Evolutionary conservation across 2,329 filamentous ascomycete species (phyloP).

Genomic region (Colletotrichum tropicale): DNA sequence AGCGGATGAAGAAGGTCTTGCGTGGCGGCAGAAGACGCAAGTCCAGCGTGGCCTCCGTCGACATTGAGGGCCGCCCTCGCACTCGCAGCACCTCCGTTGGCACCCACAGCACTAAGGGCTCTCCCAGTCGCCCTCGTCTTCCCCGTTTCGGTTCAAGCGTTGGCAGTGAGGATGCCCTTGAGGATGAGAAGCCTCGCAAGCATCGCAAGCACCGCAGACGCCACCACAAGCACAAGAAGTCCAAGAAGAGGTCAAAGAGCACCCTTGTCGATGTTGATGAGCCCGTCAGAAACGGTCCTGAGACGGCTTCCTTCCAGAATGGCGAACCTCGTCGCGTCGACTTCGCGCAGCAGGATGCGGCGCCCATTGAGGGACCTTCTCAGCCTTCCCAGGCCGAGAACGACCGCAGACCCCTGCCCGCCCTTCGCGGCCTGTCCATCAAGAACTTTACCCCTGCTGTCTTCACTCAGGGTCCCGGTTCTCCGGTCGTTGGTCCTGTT

Average conservation of each 20-base stretch:
- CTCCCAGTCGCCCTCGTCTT: constrained; percentile 38
- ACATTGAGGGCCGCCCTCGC: constrained; percentile 44
- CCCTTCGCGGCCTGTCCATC: constrained; percentile 64
- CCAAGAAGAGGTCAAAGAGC: constrained; percentile 49
- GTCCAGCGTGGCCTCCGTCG: constrained; percentile 74
- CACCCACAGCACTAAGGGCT: constrained; percentile 40
- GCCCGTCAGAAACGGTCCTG: constrained; percentile 33
- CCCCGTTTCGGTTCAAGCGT: constrained; percentile 40
- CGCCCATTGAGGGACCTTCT: constrained; percentile 30
- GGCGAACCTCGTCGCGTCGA: constrained; percentile 62
- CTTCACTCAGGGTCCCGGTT: constrained; percentile 50
- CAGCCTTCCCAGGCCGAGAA: constrained; percentile 23
- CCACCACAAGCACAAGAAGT: constrained; percentile 43
- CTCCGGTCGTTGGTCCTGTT: background rate
- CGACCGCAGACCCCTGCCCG: constrained; percentile 53
- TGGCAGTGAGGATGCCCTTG: constrained; percentile 47
- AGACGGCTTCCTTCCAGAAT: constrained; percentile 24
- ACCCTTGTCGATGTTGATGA: constrained; percentile 31
- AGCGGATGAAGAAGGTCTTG: constrained; percentile 77
- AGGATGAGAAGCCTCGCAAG: constrained; percentile 45
- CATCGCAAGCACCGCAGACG: constrained; percentile 40
- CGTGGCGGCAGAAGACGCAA: constrained; percentile 75
- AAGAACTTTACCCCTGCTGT: constrained; percentile 75
- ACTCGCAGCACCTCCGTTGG: constrained; percentile 48
- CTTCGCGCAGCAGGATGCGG: constrained; percentile 49